Evolutionary conservation across 140 eudicot species (phyloP).

Genomic region (Senecio squalidus): DNA sequence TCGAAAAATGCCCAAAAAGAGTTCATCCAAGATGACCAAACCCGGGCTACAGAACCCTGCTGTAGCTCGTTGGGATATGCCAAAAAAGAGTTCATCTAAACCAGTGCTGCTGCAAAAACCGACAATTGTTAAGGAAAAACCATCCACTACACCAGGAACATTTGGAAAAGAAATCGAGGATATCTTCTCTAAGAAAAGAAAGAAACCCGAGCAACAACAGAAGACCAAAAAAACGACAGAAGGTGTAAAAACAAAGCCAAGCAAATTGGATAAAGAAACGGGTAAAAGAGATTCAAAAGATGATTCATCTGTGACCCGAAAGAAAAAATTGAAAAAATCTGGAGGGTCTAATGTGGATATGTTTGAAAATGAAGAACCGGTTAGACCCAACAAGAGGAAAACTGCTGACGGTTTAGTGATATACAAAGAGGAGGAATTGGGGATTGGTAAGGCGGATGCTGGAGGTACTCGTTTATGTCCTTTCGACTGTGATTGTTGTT

Average conservation of each 20-base stretch:
- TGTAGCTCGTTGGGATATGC: conserved; percentile 28
- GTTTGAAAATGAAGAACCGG: conserved; percentile 19
- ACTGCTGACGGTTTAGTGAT: conserved; percentile 65
- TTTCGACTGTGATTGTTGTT: conserved; percentile 86
- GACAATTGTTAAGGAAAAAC: conserved; percentile 19
- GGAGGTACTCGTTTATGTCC: conserved; percentile 82
- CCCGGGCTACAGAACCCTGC: conserved; percentile 17
- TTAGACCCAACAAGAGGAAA: conserved; percentile 49
- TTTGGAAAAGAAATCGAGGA: conserved; percentile 49
- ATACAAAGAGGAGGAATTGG: conserved; percentile 80
- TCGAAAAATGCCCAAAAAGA: conserved; percentile 39
- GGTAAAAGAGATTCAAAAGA: conserved; percentile 26
- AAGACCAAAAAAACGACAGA: conserved; percentile 10
- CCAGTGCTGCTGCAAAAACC: conserved; percentile 1
- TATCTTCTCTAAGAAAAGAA: conserved; percentile 59
- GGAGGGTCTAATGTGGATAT: conserved; percentile 32
- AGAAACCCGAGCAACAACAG: conserved; percentile 38
- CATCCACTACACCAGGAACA: conserved; percentile 19
- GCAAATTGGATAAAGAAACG: conserved; percentile 16
- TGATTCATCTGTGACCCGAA: conserved; percentile 11
- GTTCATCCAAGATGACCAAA: conserved; percentile 28
- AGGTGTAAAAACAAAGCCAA: conserved; percentile 8
- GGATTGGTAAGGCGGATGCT: conserved; percentile 57
- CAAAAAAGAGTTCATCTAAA: conserved; percentile 25
- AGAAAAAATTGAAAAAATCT: conserved; percentile 17